Evolutionary conservation across 139 green algal genomes (phyloP).

Genomic region (Eudorina sp.): DNA sequence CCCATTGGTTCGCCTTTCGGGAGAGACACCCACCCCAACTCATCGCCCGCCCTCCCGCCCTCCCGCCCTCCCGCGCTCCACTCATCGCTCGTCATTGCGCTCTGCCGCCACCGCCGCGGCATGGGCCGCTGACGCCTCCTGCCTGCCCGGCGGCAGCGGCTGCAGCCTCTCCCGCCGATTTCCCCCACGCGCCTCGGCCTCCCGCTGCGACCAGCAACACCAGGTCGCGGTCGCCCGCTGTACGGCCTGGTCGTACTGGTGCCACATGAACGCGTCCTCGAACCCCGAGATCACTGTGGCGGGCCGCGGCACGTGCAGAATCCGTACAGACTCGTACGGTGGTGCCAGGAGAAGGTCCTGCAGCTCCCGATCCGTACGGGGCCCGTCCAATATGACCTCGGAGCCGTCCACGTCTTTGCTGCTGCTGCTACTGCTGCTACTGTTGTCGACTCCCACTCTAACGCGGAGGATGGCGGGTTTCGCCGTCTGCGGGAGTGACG

Average conservation of each 20-base stretch:
- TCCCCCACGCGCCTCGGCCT: neutral
- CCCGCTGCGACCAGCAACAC: neutral
- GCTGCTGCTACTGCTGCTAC: neutral
- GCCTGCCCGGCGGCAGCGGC: constrained; percentile 3
- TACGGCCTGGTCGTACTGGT: constrained; percentile 1
- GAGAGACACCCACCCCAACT: too few species aligned
- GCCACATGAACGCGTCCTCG: constrained; percentile 6
- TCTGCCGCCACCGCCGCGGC: too few species aligned
- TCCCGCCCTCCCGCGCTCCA: too few species aligned
- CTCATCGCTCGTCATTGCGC: too few species aligned
- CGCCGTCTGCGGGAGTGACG: neutral
- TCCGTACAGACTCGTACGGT: constrained; percentile 3
- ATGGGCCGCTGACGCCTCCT: too few species aligned
- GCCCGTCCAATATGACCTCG: neutral
- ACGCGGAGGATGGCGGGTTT: neutral
- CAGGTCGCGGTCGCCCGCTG: constrained; percentile 1
- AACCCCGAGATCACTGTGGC: neutral
- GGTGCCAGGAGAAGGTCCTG: constrained; percentile 9
- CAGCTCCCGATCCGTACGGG: neutral
- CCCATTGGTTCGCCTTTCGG: too few species aligned
- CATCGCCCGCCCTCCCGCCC: too few species aligned
- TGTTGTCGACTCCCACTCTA: too few species aligned
- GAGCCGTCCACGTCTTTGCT: too few species aligned
- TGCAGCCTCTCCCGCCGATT: neutral
- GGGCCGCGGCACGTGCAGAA: constrained; percentile 11